Conservation (phyloP, 306 rosid species). For the Nissolia schottii region DNA sequence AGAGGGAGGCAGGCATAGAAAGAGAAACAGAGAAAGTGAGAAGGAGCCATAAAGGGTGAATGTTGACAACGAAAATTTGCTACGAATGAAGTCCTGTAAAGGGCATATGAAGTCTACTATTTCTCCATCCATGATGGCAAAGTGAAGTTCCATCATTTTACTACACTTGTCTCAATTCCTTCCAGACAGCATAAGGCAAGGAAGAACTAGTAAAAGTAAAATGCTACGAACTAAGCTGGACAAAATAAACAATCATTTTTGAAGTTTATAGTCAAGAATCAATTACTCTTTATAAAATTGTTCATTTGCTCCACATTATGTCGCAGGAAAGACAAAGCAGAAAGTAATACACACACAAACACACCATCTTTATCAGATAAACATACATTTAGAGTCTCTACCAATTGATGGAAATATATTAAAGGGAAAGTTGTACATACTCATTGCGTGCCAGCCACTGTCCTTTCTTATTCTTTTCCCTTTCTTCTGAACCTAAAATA, state of each 20-base stretch:
- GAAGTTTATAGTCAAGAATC: neutral
- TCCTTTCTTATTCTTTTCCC: constrained; percentile 38
- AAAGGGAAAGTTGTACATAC: constrained; percentile 51
- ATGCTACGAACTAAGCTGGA: neutral
- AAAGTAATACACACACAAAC: neutral
- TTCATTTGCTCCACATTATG: neutral
- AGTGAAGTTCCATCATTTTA: neutral
- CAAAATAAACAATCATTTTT: neutral
- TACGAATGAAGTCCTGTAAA: neutral
- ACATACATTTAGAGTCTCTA: constrained; percentile 31
- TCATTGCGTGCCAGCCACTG: constrained; percentile 30
- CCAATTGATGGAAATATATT: constrained; percentile 25
- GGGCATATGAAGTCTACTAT: neutral
- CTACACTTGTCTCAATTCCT: neutral
- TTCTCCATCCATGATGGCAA: neutral
- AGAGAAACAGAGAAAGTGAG: neutral
- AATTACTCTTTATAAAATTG: neutral
- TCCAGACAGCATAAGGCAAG: neutral
- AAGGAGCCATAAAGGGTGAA: neutral
- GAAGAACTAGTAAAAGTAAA: neutral
- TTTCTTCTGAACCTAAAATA: constrained; percentile 51
- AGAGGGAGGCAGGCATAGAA: neutral
- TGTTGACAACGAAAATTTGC: neutral
- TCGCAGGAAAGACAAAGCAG: neutral
- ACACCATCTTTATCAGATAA: constrained; percentile 26